Evolutionary conservation across 1,284 basidiomycete species (phyloP), one percentile per base, ranked within the genome.

Genomic region (Sanghuangporus sanghuang): DNA sequence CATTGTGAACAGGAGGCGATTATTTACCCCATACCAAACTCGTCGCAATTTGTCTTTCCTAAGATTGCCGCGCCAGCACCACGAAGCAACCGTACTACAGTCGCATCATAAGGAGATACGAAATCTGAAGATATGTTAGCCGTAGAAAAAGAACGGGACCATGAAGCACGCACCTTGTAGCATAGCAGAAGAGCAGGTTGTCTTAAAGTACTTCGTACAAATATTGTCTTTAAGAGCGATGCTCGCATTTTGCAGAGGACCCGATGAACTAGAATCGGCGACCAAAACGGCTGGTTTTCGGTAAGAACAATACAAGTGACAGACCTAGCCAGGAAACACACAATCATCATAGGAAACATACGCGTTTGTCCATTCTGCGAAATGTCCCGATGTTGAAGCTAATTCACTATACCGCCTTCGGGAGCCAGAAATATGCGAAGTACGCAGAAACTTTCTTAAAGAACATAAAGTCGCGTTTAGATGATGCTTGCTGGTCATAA

Each of bases 11-110:
- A 36, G 36, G 9, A n/a, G 38, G 39, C 35, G 40, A 56, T 53
- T 7, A 73, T 80, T 18, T 66, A 95, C 89, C 96, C 96, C 96
- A 99, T 99, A 0, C 96, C 96, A 75, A 99, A 99, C 74, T 98
- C 96, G 73, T 99, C 96, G 75, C 95, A 95, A 72, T 98, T 98
- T 0, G 95, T 90, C 76, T 96, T 96, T 2, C 94, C 95, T 0
- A 89, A 71, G 12, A 98, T 83, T 8, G 82, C 73, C 0, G 90
- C 94, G 1, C 94, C 95, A 0, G 83, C 80, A 0, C 77, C 67
- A 1, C 81, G 77, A 0, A 99, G 76, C 1, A 86, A 75, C 1
- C 76, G 67, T 0, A 98, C 92, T 4, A 91, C 91, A 0, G 94
- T 95, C 54, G 96, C 95, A 72, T 95, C 91, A 71, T 91, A 95